Percentiles rank a stretch among this genome's conserved stretches.
Conservation (phyloP, 371 early-diverging fungal genomes). For the Blakeslea trispora region DNA sequence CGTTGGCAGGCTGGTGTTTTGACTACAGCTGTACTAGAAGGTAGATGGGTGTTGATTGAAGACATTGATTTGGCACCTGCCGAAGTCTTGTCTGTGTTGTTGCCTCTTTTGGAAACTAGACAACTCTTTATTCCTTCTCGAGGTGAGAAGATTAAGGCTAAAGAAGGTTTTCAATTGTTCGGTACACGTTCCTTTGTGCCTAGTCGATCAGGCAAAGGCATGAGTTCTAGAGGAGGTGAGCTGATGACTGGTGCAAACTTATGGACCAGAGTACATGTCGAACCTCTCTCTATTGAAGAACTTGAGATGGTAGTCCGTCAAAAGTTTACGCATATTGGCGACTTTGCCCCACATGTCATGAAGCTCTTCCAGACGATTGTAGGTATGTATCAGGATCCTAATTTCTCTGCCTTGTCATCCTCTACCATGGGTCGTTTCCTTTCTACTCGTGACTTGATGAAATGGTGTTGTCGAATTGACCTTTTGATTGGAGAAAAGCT, state of each 20-base stretch:
- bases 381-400: conserved; percentile 59
- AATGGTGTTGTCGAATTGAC: conserved; percentile 82
- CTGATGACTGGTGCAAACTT: conserved; percentile 70
- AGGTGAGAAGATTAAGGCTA: conserved; percentile 92
- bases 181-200: conserved; percentile 81
- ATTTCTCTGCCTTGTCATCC: conserved; percentile 48
- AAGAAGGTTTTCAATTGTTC: conserved; percentile 94
- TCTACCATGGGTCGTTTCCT: conserved; percentile 63
- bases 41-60: conserved; percentile 99
- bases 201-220: conserved; percentile 48
- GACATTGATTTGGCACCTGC: conserved; percentile 98
- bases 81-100: conserved; percentile 95
- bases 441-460: conserved; percentile 79
- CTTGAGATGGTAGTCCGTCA: conserved; percentile 63
- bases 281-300: conserved; percentile 66
- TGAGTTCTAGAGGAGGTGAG: conserved; percentile 54
- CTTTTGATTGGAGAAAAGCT: conserved; percentile 44
- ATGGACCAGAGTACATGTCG: conserved; percentile 79
- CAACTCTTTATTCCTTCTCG: conserved; percentile 92
- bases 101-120: conserved; percentile 93
- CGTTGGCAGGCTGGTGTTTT: conserved; percentile 97
- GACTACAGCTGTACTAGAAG: conserved; percentile 92
- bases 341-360: conserved; percentile 60
- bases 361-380: conserved; percentile 62
- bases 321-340: conserved; percentile 59